Conservation (phyloP, 495 filamentous ascomycete species). For the Penicillium ochrochloron region DNA sequence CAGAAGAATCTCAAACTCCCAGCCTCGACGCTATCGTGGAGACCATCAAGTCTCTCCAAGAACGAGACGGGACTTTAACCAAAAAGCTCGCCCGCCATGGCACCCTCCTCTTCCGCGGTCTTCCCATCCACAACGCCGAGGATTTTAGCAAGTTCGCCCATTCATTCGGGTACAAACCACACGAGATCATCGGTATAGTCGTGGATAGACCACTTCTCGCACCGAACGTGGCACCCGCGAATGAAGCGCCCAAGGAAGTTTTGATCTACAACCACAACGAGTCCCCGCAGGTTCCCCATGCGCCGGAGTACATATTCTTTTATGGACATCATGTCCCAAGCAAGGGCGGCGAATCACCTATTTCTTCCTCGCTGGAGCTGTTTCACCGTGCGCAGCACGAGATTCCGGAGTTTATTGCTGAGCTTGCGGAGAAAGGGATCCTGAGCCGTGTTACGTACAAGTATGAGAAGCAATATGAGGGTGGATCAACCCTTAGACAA, state of each 20-base stretch:
- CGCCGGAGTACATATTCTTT: constrained; percentile 59
- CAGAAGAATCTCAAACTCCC: constrained; percentile 10
- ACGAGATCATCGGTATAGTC: constrained; percentile 61
- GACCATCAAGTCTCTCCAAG: constrained; percentile 42
- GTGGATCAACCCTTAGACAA: constrained; percentile 55
- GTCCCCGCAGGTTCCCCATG: constrained; percentile 57
- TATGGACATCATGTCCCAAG: constrained; percentile 43
- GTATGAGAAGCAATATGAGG: constrained; percentile 46
- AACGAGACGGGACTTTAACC: constrained; percentile 54
- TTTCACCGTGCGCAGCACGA: constrained; percentile 51
- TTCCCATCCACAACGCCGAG: constrained; percentile 38
- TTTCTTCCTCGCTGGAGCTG: constrained; percentile 56
- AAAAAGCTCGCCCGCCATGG: constrained; percentile 60
- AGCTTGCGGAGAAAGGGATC: constrained; percentile 52
- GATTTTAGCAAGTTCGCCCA: constrained; percentile 58
- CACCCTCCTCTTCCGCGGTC: constrained; percentile 39
- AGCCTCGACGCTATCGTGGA: constrained; percentile 39
- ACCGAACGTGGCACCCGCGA: constrained; percentile 57
- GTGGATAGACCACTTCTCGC: constrained; percentile 55
- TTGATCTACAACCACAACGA: constrained; percentile 61
- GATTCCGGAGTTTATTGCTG: constrained; percentile 52
- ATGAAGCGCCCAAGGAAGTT: constrained; percentile 55
- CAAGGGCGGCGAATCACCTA: constrained; percentile 56
- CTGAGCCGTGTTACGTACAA: constrained; percentile 52
- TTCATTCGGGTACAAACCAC: constrained; percentile 57